These are phyloP conservation scores for Stevia rebaudiana DNA, from an alignment of 140 eudicot species.

Conservation along the genomic window DNA sequence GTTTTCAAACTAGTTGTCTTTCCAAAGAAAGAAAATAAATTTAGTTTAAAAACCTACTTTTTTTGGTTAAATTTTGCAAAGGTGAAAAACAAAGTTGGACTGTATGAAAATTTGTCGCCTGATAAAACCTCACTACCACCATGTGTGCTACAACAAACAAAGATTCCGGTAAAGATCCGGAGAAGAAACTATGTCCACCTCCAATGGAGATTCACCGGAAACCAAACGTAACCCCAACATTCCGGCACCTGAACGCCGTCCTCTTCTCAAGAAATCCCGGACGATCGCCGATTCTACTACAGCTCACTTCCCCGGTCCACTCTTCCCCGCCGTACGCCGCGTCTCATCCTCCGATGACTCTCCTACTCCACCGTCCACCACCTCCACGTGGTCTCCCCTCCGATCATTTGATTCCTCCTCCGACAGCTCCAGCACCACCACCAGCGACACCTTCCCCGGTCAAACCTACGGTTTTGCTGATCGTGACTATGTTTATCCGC, in stretches of 20 bases:
- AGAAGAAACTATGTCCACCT: constrained; percentile 26
- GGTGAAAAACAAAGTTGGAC: not conserved
- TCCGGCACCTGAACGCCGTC: constrained; percentile 51
- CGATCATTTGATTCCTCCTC: constrained; percentile 32
- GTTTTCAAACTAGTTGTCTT: no score
- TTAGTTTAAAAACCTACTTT: no score
- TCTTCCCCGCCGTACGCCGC: constrained; percentile 74
- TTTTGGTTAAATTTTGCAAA: not conserved
- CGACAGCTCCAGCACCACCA: constrained; percentile 27
- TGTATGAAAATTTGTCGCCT: not conserved
- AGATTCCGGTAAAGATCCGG: constrained; percentile 23
- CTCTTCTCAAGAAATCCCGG: constrained; percentile 57
- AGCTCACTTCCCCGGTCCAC: constrained; percentile 54
- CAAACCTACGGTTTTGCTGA: constrained; percentile 52
- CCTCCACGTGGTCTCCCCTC: constrained; percentile 36
- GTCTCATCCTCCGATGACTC: constrained; percentile 24
- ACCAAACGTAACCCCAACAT: constrained; percentile 15
- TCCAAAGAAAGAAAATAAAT: no score
- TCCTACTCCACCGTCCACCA: constrained; percentile 20
- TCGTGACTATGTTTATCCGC: constrained; percentile 79
- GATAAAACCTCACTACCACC: not conserved
- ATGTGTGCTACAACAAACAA: not conserved
- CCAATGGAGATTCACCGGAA: constrained; percentile 7
- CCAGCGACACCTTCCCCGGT: constrained; percentile 30
- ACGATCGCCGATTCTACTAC: constrained; percentile 40